phyloP scores from a whole-genome alignment of 208 protist genomes.

The Wallacemonas collosoma region DNA sequence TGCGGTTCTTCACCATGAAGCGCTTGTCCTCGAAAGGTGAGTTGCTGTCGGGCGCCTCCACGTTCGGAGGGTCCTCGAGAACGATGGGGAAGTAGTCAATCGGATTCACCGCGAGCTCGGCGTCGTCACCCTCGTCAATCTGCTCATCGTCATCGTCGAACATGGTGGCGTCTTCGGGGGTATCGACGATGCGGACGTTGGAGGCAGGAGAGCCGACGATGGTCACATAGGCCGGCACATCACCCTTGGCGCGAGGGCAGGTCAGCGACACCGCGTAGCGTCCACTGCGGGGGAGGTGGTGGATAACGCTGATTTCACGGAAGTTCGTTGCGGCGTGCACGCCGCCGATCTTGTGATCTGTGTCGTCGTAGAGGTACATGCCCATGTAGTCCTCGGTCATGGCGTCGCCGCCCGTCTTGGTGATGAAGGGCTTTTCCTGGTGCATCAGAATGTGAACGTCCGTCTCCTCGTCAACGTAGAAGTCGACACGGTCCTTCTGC shows the following conservation, averaged over 20 bases:
- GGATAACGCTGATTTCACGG: conserved; percentile 52
- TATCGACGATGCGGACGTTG: conserved; percentile 37
- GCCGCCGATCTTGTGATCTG: conserved; percentile 43
- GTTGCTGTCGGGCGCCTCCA: conserved; percentile 31
- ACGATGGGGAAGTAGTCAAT: conserved; percentile 59
- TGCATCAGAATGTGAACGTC: conserved; percentile 59
- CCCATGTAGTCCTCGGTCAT: conserved; percentile 66
- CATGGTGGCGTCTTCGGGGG: conserved; percentile 37
- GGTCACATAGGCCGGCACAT: conserved; percentile 35
- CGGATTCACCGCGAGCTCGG: conserved; percentile 27
- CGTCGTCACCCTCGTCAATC: conserved; percentile 43
- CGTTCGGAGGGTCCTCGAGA: conserved; percentile 21
- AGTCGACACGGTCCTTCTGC: conserved; percentile 58
- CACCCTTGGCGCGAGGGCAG: conserved; percentile 48
- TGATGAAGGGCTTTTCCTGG: conserved; percentile 48
- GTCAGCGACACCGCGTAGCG: conserved; percentile 56
- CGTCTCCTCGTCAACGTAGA: conserved; percentile 49
- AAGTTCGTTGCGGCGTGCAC: conserved; percentile 60
- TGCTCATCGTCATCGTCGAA: conserved; percentile 50
- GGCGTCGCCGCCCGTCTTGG: conserved; percentile 46
- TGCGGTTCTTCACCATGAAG: conserved; percentile 33
- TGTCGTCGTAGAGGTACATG: conserved; percentile 58
- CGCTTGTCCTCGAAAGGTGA: conserved; percentile 39
- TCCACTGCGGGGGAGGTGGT: conserved; percentile 42
- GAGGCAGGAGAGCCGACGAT: conserved; percentile 33